A percentile compares a stretch with the other conserved stretches of the same genome.
These are phyloP conservation scores for Kickxella alabastrina DNA, from an alignment of 192 early-diverging fungal species.

Conservation along the genomic window DNA sequence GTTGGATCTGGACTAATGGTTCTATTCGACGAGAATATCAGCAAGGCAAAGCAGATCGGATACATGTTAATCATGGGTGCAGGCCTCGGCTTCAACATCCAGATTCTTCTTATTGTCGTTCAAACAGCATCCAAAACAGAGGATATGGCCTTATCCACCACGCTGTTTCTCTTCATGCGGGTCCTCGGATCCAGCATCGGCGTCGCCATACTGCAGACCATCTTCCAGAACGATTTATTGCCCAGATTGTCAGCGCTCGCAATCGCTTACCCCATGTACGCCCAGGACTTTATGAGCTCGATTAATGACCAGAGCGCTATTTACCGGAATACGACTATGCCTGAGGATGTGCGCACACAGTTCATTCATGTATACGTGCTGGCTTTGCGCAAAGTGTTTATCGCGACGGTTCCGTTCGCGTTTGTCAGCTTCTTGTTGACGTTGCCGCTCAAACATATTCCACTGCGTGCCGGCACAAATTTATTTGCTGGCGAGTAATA, in stretches of 20 bases:
- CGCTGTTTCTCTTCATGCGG: constrained; percentile 63
- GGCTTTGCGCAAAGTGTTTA: constrained; percentile 55
- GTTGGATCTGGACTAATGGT: constrained; percentile 57
- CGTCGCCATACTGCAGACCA: constrained; percentile 54
- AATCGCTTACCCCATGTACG: constrained; percentile 18
- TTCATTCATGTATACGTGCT: constrained; percentile 52
- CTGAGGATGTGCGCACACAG: constrained; percentile 18
- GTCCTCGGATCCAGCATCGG: constrained; percentile 59
- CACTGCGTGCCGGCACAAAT: constrained; percentile 13
- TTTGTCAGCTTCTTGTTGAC: constrained; percentile 49
- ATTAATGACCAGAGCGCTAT: constrained; percentile 36
- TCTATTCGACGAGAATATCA: constrained; percentile 53
- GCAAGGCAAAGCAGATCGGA: constrained; percentile 51
- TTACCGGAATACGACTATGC: constrained; percentile 30
- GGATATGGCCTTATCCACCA: constrained; percentile 64
- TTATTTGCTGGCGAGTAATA: constrained; percentile 5
- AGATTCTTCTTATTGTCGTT: constrained; percentile 60
- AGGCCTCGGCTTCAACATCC: constrained; percentile 58
- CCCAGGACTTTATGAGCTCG: constrained; percentile 4
- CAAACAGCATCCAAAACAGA: constrained; percentile 58
- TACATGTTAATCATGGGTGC: constrained; percentile 54
- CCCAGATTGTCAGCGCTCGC: constrained; percentile 15
- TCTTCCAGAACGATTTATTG: constrained; percentile 50
- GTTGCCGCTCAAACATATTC: constrained; percentile 52
- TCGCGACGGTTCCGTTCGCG: constrained; percentile 54